phyloP scores from a whole-genome alignment of 306 rosid species.

The Abrus precatorius region DNA sequence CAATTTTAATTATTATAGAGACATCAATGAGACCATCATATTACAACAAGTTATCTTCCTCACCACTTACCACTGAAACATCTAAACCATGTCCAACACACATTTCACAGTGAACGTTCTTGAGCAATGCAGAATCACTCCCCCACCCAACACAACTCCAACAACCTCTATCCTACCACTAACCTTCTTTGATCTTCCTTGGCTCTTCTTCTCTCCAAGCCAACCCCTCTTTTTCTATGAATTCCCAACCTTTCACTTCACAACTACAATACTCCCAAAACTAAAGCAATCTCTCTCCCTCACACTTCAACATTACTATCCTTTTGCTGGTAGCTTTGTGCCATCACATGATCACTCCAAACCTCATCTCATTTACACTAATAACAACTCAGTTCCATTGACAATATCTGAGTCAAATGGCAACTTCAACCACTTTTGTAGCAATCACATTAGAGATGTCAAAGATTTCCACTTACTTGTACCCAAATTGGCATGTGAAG shows the following conservation, averaged over 20 bases:
- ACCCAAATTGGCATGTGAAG: slow-evolving; percentile 44
- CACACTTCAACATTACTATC: slow-evolving; percentile 61
- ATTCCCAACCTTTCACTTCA: slow-evolving; percentile 52
- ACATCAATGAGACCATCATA: too few relatives aligned
- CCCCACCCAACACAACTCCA: slow-evolving; percentile 41
- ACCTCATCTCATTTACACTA: slow-evolving; percentile 49
- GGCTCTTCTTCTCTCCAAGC: slow-evolving; percentile 71
- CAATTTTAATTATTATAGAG: too few relatives aligned
- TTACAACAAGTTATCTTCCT: too few relatives aligned
- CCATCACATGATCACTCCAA: slow-evolving; percentile 31
- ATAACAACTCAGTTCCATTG: slow-evolving; percentile 44
- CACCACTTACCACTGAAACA: too few relatives aligned
- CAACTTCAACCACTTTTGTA: slow-evolving; percentile 46
- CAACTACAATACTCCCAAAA: slow-evolving; percentile 49
- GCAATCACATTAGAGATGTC: slow-evolving; percentile 45
- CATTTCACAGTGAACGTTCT: slow-evolving; percentile 34
- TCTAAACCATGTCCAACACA: slow-evolving; percentile 5
- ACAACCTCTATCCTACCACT: slow-evolving; percentile 50
- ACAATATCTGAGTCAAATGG: slow-evolving; percentile 41
- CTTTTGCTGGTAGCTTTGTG: slow-evolving; percentile 54
- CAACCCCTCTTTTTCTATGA: slow-evolving; percentile 62
- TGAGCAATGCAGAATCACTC: slow-evolving; percentile 50
- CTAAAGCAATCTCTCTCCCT: slow-evolving; percentile 63
- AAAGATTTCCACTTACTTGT: slow-evolving; percentile 45
- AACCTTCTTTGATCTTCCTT: slow-evolving; percentile 68